These are phyloP conservation scores for Chloropicon primus DNA, from an alignment of 139 green algal genomes.

Conservation along the genomic window DNA sequence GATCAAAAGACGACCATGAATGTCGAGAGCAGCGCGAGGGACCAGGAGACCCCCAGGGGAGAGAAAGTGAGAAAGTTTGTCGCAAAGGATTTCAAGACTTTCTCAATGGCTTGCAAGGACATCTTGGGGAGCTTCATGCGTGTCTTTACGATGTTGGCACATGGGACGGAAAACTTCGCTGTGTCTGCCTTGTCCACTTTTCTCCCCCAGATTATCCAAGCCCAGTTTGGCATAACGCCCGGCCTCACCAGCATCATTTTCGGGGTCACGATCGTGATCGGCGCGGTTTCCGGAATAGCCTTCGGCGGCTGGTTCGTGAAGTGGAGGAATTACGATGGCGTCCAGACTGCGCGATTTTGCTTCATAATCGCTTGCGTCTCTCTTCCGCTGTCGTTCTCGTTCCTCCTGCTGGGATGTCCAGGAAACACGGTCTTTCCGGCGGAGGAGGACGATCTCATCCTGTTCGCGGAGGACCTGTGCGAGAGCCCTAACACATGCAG, in stretches of 20 bases:
- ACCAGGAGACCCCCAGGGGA: not conserved
- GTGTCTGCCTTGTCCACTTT: not conserved
- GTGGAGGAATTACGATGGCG: not conserved
- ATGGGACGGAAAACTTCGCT: not conserved
- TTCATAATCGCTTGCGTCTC: not conserved
- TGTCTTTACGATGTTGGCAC: not conserved
- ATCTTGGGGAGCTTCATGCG: not conserved
- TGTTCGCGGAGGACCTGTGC: not conserved
- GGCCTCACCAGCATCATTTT: not conserved
- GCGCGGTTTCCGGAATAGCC: not conserved
- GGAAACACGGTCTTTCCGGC: not conserved
- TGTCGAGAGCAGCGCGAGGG: not conserved
- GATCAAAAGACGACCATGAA: not conserved
- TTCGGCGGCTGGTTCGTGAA: not conserved
- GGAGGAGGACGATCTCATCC: not conserved
- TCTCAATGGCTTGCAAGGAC: not conserved
- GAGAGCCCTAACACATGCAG: not conserved
- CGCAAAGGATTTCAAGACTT: not conserved
- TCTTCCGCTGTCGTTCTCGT: not conserved
- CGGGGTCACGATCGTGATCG: not conserved
- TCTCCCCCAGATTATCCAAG: not conserved
- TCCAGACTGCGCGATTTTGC: not conserved
- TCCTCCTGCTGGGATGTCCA: not conserved
- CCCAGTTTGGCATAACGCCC: not conserved
- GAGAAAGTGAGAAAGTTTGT: not conserved